Percentiles rank a stretch among this genome's conserved stretches.
Conservation (phyloP, 1,139 yeast genomes). For the Pichia sp. region DNA sequence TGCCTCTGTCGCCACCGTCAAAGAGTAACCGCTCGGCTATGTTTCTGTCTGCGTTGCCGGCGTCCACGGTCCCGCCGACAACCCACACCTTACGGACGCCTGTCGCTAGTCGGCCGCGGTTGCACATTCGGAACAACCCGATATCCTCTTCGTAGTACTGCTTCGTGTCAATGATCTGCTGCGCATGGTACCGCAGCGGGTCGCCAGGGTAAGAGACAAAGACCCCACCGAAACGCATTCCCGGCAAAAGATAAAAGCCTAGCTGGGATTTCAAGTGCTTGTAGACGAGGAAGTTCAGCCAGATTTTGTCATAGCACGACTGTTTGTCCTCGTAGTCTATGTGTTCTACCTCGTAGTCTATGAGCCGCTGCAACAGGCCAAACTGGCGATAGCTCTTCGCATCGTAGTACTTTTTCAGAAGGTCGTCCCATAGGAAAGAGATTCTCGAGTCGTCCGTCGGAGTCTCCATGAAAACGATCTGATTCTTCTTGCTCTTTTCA, state of each 20-base stretch:
- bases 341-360: conserved; percentile 3
- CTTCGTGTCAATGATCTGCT: conserved; percentile 60
- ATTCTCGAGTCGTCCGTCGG: conserved; percentile 11
- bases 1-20: not conserved
- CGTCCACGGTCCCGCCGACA: conserved; percentile 31
- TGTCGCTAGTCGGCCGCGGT: conserved; percentile 87
- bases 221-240: conserved; percentile 85
- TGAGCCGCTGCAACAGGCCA: not conserved
- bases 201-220: conserved; percentile 94
- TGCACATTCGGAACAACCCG: conserved; percentile 54
- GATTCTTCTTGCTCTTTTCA: conserved; percentile 14
- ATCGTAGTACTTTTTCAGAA: not conserved
- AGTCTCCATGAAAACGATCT: conserved; percentile 21
- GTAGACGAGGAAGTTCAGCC: conserved; percentile 32
- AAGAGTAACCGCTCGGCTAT: conserved; percentile 8
- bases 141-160: conserved; percentile 49
- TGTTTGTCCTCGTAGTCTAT: not conserved
- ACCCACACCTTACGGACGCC: conserved; percentile 88
- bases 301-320: conserved; percentile 13
- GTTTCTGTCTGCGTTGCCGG: conserved; percentile 4
- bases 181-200: conserved; percentile 86
- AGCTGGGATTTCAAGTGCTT: conserved; percentile 39
- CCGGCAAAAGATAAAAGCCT: conserved; percentile 71
- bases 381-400: not conserved
- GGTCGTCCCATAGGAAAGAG: conserved; percentile 1